Conservation (phyloP, 495 filamentous ascomycete genomes). For the Pseudomonodictys pantanalensis region DNA sequence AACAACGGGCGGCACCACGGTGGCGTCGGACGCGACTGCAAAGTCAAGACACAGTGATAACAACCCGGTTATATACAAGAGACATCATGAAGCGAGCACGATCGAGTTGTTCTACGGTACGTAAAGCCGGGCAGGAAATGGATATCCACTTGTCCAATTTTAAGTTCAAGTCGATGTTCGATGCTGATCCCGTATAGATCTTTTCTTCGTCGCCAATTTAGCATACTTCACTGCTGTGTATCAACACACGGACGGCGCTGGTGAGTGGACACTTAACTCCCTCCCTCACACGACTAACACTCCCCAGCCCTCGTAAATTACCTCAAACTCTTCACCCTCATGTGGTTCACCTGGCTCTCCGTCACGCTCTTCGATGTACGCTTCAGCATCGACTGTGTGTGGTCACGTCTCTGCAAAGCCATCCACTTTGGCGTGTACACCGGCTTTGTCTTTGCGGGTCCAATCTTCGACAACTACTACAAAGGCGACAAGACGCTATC, state of each 20-base stretch:
- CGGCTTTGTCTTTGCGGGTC: not conserved
- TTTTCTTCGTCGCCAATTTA: slow-evolving; percentile 37
- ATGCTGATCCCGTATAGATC: too few species aligned
- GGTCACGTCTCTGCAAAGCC: slow-evolving; percentile 6
- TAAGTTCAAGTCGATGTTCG: too few species aligned
- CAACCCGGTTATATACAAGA: too few species aligned
- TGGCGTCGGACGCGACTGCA: too few species aligned
- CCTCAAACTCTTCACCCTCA: slow-evolving; percentile 1
- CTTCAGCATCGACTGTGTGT: slow-evolving; percentile 6
- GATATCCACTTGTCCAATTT: too few species aligned
- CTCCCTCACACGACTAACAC: too few species aligned
- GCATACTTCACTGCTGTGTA: slow-evolving; percentile 20
- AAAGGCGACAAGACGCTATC: not conserved
- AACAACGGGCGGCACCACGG: too few species aligned
- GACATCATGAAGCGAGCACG: slow-evolving; percentile 21
- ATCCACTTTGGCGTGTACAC: slow-evolving; percentile 8
- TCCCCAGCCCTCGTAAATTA: too few species aligned
- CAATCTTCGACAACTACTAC: not conserved
- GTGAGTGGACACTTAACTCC: too few species aligned
- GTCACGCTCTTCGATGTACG: slow-evolving; percentile 9
- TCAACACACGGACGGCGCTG: slow-evolving; percentile 4
- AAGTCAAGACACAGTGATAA: too few species aligned
- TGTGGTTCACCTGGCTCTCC: slow-evolving; percentile 8
- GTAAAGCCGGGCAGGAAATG: too few species aligned
- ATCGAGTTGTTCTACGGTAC: slow-evolving; percentile 34